Evolutionary conservation across 2,329 filamentous ascomycete species (phyloP), one percentile per base, ranked within the genome.

Genomic region (Alternaria novae-zelandiae): DNA sequence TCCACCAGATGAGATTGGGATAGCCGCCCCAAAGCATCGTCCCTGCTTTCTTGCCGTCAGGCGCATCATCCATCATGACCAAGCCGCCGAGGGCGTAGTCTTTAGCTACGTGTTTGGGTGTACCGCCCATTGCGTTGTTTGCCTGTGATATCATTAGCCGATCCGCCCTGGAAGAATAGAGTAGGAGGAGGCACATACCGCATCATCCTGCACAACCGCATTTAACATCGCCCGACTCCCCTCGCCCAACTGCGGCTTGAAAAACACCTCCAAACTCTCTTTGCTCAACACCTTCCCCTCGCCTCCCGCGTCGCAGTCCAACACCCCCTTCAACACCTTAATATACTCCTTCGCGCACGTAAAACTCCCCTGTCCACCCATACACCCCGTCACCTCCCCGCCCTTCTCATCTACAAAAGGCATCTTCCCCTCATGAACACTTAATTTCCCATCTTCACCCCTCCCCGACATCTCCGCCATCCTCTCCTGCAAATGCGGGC

Each of bases 161-260:
- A 25, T 1, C 25, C 2, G 2, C 7, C 5, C 21, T 11, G 11
- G 13, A 4, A 17, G 6, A 23, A 6, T 4, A 12, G 11, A 25
- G 25, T 12, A 20, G 6, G 1, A 17, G 9, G 12, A 32, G 32
- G 2, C 3, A 60, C 70, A 3, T 45, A 71, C 68, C 44, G 56
- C 50, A 3, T 71, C 65, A 50, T 70, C 59, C 56, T 72, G 59
- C 54, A 77, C 12, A 11, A 86, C 82, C 0, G 82, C 83, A 7
- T 70, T 73, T 11, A 78, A 11, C 17, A 50, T 51, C 2, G 55
- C 54, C 8, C 43, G 54, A 30, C 64, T 64, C 11, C 23, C 64
- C 7, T 72, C 63, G 1, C 57, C 62, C 28, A 81, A 57, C 53
- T 80, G 74, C 20, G 77, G 75, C 28, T 64, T 67, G 49, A 80